phyloP scores from a whole-genome alignment of 148 eudicot genomes.

The Fagopyrum homotropicum region DNA sequence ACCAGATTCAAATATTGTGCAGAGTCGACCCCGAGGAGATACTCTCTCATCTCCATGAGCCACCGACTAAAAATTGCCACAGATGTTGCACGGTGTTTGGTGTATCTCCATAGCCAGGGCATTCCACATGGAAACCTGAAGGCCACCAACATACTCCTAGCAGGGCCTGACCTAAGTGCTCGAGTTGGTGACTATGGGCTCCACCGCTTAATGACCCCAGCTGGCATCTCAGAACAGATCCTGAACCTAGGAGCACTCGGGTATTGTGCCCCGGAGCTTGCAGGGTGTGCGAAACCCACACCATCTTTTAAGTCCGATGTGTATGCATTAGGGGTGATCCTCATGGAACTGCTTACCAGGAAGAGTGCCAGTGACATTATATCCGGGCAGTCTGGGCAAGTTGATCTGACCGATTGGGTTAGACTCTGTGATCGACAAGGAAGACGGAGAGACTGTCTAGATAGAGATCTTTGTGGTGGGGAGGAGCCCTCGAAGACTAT shows the following conservation, averaged over 20 bases:
- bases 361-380: slow-evolving; percentile 98
- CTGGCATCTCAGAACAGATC: slow-evolving; percentile 84
- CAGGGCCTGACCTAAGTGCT: slow-evolving; percentile 34
- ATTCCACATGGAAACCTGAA: slow-evolving; percentile 86
- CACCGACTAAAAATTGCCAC: slow-evolving; percentile 67
- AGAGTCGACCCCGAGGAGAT: slow-evolving; percentile 86
- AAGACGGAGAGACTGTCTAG: slow-evolving; percentile 75
- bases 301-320: slow-evolving; percentile 78
- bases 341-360: slow-evolving; percentile 83
- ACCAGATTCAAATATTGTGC: slow-evolving; percentile 15
- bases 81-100: slow-evolving; percentile 71
- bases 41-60: slow-evolving; percentile 61
- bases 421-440: slow-evolving; percentile 80
- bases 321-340: slow-evolving; percentile 78
- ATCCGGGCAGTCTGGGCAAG: slow-evolving; percentile 89
- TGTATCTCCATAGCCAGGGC: slow-evolving; percentile 71
- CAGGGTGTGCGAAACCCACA: slow-evolving; percentile 51
- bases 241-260: slow-evolving; percentile 89
- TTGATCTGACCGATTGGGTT: slow-evolving; percentile 97
- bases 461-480: slow-evolving; percentile 64
- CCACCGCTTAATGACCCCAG: slow-evolving; percentile 86
- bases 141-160: slow-evolving; percentile 72
- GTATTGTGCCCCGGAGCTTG: slow-evolving; percentile 84
- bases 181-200: slow-evolving; percentile 66
- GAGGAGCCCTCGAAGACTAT: slow-evolving; percentile 65